Base-by-base conservation (phyloP, 2,329 filamentous ascomycete genomes). In the Magnaporthales sp. region DNA sequence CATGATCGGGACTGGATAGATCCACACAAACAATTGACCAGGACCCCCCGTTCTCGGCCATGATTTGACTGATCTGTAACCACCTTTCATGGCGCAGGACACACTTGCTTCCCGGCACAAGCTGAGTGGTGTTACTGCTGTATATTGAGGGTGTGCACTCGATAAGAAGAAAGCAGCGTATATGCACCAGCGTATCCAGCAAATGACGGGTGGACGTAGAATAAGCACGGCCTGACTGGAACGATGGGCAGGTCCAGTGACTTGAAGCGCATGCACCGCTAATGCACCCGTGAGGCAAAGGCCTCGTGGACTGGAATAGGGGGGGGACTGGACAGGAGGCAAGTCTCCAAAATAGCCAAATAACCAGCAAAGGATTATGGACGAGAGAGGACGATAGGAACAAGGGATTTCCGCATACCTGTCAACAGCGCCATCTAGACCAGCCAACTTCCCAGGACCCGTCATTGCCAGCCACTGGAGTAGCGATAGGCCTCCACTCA, bases 341-440 rank as follows among this genome's bases (percentile, higher is more conserved):
- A 27, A 30, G 63, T 27, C 27, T 32, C 32, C 10, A 38, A 32
- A 3, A 60, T 29, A 66, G 26, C 22, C n/a, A 62, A 38, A n/a
- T 5, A 63, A 15, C 30, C 29, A 19, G 66, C 51, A 62, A 26
- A 11, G n/a, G 8, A 30, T 24, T 24, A 31, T 32, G 60, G 11
- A 56, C 26, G 19, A 63, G 31, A 6, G 26, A 24, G n/a, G 65
- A 60, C 54, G 32, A 63, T 64, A 67, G 51, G 60, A 54, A 31
- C 19, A 26, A 46, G 61, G 32, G 65, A 54, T 67, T 66, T 64
- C 68, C 68, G 73, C 92, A 89, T 88, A 98, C 94, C 92, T 96
- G 82, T 98, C 94, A 78, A 97, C 81, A 76, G 88, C 84, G 70
- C 92, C 89, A 77, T 96, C 85, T 30, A 90, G 86, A 73, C 85